Evolutionary conservation across 177 flowering plant species (phyloP).

Genomic region (Vitis hybrid): DNA sequence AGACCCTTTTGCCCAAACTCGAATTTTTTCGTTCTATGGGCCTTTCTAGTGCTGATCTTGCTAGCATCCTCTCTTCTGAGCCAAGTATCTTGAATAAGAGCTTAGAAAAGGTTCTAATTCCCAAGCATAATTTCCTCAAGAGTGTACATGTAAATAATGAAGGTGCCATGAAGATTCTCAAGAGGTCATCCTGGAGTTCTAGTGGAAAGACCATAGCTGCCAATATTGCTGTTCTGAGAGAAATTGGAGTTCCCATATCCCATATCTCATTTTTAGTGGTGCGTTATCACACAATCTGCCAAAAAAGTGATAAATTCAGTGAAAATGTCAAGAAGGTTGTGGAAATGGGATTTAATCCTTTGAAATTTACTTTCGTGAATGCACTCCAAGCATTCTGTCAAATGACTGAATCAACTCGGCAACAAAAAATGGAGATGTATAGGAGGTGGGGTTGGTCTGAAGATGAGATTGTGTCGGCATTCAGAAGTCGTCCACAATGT

Average conservation of each 20-base stretch:
- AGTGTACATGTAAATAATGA: background rate
- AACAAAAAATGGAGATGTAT: constrained; percentile 1
- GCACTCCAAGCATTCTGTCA: background rate
- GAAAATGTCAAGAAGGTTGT: constrained; percentile 2
- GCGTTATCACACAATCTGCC: background rate
- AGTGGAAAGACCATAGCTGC: background rate
- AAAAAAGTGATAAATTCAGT: background rate
- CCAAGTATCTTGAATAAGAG: background rate
- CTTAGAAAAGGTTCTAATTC: background rate
- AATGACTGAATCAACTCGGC: background rate
- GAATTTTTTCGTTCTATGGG: constrained; percentile 6
- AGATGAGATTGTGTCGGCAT: too few relatives aligned
- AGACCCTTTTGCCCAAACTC: constrained; percentile 7
- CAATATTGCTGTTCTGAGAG: constrained; percentile 2
- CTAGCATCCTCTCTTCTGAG: background rate
- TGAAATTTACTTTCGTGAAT: background rate
- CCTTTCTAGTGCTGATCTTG: background rate
- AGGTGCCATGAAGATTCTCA: background rate
- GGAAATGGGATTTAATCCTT: constrained; percentile 13
- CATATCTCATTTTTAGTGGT: background rate
- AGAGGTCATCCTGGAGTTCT: background rate
- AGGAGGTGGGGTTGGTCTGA: too few relatives aligned
- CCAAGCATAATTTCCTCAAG: background rate
- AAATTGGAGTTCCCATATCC: constrained; percentile 6
- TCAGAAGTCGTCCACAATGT: too few relatives aligned